Evolutionary conservation across 2,329 filamentous ascomycete genomes (phyloP), one percentile per base, ranked within the genome.

Genomic region (Trichoderma simmonsii): DNA sequence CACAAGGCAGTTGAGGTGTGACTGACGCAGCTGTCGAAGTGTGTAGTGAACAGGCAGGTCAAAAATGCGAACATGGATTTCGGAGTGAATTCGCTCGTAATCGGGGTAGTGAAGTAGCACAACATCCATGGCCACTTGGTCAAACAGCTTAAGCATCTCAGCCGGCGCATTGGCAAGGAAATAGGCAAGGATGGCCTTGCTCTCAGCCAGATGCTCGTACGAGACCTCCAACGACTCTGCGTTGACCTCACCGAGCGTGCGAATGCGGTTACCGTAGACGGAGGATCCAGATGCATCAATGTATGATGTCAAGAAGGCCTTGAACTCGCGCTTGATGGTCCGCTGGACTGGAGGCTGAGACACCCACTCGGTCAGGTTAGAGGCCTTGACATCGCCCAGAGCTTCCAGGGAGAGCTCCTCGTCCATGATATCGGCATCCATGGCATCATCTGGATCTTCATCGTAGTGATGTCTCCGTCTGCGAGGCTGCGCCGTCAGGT

Each of bases 61-160:
- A 26, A 94, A 95, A 79, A 99, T 97, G 73, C 96, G 94, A 70
- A 99, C 95, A 80, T 99, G 96, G 68, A 99, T 97, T 81, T 99
- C 96, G 32, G 94, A 93, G 82, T 98, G 96, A 77, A 99, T 99
- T 74, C 94, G 93, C 81, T 97, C 94, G 81, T 99, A 99, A 81
- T 98, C 95, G 2, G 95, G 95, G 82, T 98, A 99, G 81, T 98
- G 94, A 70, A 98, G 90, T 26, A 98, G 89, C 6, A 97, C 95
- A 48, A 97, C 95, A 74, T 99, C 96, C 89, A 99, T 95, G 71
- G 96, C 95, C 4, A 98, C 95, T 75, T 97, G 91, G 77, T 99
- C 96, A 78, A 99, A 98, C 63, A 99, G 91, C 81, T 96, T 96
- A 73, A 99, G 88, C 79, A 98, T 93, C 81, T 98, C 95, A n/a